These are phyloP conservation scores for Plasmodium vinckei DNA, from an alignment of 169 alveolate species.

Conservation along the genomic window DNA sequence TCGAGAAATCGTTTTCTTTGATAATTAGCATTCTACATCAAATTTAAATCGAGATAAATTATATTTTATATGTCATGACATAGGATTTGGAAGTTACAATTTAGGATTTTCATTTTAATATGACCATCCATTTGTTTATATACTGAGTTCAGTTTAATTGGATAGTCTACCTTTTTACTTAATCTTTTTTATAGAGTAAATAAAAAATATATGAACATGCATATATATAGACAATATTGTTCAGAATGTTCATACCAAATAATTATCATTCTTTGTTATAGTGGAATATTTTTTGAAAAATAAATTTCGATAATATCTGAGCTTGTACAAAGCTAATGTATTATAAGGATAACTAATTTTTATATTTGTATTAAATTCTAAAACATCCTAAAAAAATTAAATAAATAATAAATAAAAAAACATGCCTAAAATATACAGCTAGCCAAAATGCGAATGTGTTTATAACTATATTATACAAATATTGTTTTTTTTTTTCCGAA, in stretches of 20 bases:
- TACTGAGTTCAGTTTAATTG: too few relatives aligned
- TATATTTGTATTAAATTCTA: constrained; percentile 19
- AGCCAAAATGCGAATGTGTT: not conserved
- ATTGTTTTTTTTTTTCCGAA: not conserved
- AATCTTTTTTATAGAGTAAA: too few relatives aligned
- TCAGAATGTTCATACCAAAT: constrained; percentile 26
- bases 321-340: constrained; percentile 23
- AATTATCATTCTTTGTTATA: constrained; percentile 51
- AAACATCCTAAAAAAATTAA: constrained; percentile 1
- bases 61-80: too few relatives aligned
- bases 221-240: too few relatives aligned
- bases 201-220: too few relatives aligned
- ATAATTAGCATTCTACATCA: constrained; percentile 50
- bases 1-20: constrained; percentile 35
- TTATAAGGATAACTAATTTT: constrained; percentile 54
- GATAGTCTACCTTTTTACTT: too few relatives aligned
- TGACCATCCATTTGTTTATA: too few relatives aligned
- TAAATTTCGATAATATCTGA: constrained; percentile 33
- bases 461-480: not conserved
- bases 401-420: not conserved
- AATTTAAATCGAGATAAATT: not conserved
- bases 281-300: constrained; percentile 54
- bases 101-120: too few relatives aligned
- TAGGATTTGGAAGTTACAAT: too few relatives aligned
- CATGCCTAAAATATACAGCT: not conserved